Evolutionary conservation across 352 stramenopile genomes (phyloP), one percentile per base, ranked within the genome.

Genomic region (Phytophthora ramorum): DNA sequence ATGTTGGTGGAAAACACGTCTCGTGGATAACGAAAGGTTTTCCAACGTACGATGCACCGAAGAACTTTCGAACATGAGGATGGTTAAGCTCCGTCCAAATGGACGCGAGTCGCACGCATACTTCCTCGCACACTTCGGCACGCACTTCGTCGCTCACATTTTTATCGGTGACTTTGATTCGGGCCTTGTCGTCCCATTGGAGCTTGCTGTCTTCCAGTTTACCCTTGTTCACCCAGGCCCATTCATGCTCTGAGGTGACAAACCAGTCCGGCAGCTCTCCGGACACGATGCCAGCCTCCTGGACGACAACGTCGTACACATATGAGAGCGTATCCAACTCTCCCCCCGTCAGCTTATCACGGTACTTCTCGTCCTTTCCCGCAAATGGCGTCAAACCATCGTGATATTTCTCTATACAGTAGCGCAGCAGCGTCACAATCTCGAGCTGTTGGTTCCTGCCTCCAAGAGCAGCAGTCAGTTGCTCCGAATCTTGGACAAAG

Each of bases 1-100:
- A 73, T 2, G 65, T 73, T 20, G 58, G 65, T 41, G 58, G 46
- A 17, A 65, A 73, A 40, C 65, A 73, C 32, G 51, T 53, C 16
- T 73, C 65, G 19, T 72, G 65, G 17, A 78, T 71, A 35, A 78
- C 51, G 17, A 75, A 78, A n/a, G 69, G 69, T 8, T 75, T 69
- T 19, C 68, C 55, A 16, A 73, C 49, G 32, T 78, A 67, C 7
- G 66, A 73, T 6, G 68, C 72, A 14, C 73, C 73, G 20, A 76
- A 78, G 8, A 78, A 73, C 46, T 74, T 74, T 14, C 69, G 37
- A 19, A 78, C 12, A 26, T 75, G 69, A n/a, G 69, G 69, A 38
- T 78, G 64, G 19, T 69, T 74, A 14, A 78, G 69, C 35, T 60
- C 35, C 19, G 60, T 75, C 69, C 69, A 78, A 52, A 69, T 64